Evolutionary conservation across 2,329 filamentous ascomycete genomes (phyloP).

Genomic region (Penicillium sp.): DNA sequence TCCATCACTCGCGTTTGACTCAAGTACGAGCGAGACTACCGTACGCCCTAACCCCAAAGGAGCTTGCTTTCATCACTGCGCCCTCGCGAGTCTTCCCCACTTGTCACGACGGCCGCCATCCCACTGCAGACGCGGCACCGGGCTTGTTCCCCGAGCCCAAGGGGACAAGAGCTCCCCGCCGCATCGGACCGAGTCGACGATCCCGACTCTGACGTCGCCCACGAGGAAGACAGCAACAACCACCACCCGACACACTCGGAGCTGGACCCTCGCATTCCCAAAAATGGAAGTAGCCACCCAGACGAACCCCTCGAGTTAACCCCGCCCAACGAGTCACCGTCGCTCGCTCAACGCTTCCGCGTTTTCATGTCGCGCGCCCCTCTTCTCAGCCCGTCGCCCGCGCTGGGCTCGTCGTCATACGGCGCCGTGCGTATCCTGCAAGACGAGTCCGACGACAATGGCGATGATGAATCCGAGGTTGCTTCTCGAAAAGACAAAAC

Average conservation of each 20-base stretch:
- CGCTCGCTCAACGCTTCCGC: slow-evolving; percentile 17
- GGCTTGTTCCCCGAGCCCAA: slow-evolving; percentile 22
- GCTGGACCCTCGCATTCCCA: neutral
- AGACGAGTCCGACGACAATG: slow-evolving; percentile 29
- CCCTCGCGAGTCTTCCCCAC: neutral
- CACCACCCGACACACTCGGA: neutral
- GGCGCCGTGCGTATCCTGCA: slow-evolving; percentile 55
- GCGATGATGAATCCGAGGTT: slow-evolving; percentile 28
- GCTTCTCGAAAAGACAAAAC: neutral
- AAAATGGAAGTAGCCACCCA: slow-evolving; percentile 14
- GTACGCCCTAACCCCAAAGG: slow-evolving; percentile 15
- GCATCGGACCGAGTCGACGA: slow-evolving; percentile 16
- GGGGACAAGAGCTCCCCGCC: slow-evolving; percentile 27
- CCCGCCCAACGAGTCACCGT: slow-evolving; percentile 5
- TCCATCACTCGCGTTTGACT: neutral
- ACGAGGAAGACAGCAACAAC: neutral
- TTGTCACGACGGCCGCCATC: slow-evolving; percentile 19
- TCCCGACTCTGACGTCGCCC: slow-evolving; percentile 6
- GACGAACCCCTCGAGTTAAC: slow-evolving; percentile 8
- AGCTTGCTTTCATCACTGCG: slow-evolving; percentile 11
- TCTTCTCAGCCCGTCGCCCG: slow-evolving; percentile 61
- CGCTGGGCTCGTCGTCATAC: slow-evolving; percentile 63
- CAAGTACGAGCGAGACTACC: slow-evolving; percentile 9
- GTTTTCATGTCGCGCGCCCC: slow-evolving; percentile 54
- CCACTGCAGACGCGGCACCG: slow-evolving; percentile 27